These are phyloP conservation scores for Golubevia pallescens DNA, from an alignment of 1,284 basidiomycete genomes.

Conservation along the genomic window DNA sequence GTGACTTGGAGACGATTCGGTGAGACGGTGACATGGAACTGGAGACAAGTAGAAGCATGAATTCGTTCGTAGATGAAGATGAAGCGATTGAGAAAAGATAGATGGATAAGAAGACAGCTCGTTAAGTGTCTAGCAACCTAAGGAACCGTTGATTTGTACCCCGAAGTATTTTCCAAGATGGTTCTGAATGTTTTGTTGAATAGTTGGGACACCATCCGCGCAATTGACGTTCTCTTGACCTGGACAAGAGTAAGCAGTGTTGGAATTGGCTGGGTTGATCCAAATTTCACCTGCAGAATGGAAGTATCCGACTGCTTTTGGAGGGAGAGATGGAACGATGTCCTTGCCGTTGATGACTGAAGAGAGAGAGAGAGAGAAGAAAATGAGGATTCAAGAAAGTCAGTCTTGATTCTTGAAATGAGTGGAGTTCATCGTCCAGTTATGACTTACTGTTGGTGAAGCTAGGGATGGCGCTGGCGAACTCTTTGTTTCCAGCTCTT, in stretches of 20 bases:
- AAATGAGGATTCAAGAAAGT: neutral
- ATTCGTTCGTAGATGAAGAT: no score
- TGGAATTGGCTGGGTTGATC: constrained; percentile 38
- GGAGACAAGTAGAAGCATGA: no score
- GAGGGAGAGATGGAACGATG: neutral
- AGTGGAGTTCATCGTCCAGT: neutral
- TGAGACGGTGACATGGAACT: no score
- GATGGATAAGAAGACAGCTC: no score
- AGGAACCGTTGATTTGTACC: constrained; percentile 37
- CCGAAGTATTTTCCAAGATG: constrained; percentile 50
- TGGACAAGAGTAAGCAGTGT: constrained; percentile 33
- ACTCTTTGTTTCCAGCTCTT: no score
- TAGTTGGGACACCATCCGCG: constrained; percentile 21
- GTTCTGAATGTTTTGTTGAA: constrained; percentile 25
- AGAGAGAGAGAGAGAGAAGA: neutral
- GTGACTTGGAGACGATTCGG: no score
- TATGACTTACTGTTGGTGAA: neutral
- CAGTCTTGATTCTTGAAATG: neutral
- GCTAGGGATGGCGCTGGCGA: no score
- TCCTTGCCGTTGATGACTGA: neutral
- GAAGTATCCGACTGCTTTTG: constrained; percentile 16
- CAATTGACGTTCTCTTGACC: constrained; percentile 55
- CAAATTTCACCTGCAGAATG: constrained; percentile 33
- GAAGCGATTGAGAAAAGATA: no score
- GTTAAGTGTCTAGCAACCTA: constrained; percentile 2